phyloP scores from a whole-genome alignment of 2,329 filamentous ascomycete species.

The Xylariales sp. region DNA sequence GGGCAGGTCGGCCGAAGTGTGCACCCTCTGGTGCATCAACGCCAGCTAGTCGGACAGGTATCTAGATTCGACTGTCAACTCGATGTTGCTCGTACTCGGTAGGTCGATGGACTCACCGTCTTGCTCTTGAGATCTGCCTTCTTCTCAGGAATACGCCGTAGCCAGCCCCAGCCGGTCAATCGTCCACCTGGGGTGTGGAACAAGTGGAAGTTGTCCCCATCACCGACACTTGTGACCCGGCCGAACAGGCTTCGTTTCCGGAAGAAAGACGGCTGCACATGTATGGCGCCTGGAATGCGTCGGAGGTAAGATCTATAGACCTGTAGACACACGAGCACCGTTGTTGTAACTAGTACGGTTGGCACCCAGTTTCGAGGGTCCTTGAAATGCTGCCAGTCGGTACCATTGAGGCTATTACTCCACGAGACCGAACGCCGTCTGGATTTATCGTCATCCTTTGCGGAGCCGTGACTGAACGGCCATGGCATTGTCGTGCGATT shows the following conservation, averaged over 20 bases:
- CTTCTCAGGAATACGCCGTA: conserved; percentile 67
- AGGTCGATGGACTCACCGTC: conserved; percentile 61
- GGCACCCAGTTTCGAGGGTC: conserved; percentile 51
- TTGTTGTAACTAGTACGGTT: conserved; percentile 49
- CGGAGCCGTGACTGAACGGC: conserved; percentile 21
- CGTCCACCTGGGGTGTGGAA: conserved; percentile 93
- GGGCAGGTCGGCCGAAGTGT: conserved; percentile 84
- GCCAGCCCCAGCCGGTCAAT: conserved; percentile 87
- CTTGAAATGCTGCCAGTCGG: conserved; percentile 49
- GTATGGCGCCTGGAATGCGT: conserved; percentile 71
- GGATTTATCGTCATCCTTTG: conserved; percentile 19
- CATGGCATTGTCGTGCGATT: conserved; percentile 25
- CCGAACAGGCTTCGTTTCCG: conserved; percentile 75
- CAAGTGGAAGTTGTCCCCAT: conserved; percentile 92
- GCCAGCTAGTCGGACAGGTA: conserved; percentile 84
- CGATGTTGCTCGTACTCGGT: background rate
- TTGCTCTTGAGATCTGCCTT: conserved; percentile 67
- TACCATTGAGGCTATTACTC: conserved; percentile 39
- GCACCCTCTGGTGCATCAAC: conserved; percentile 89
- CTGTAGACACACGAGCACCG: conserved; percentile 48
- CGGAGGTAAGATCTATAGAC: conserved; percentile 75
- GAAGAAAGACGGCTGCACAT: conserved; percentile 72
- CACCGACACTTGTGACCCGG: conserved; percentile 86
- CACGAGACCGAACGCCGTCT: conserved; percentile 32
- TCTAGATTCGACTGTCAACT: conserved; percentile 41